Evolutionary conservation across 2,329 filamentous ascomycete species (phyloP).

Genomic region (Venturia pyrina): DNA sequence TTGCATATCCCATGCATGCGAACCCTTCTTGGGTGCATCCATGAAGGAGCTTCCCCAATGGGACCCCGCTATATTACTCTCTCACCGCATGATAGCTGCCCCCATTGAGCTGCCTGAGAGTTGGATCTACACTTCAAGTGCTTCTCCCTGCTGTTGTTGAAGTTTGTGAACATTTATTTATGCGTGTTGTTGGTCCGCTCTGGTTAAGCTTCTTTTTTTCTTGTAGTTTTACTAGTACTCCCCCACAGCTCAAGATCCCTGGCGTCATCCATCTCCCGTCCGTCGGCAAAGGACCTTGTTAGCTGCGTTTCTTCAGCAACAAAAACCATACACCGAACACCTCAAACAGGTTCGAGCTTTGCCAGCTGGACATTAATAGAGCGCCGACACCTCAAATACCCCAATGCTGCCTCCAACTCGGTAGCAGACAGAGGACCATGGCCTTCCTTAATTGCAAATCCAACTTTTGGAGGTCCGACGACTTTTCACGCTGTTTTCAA

Average conservation of each 20-base stretch:
- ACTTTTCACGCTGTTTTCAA: constrained; percentile 53
- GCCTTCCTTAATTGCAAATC: constrained; percentile 3
- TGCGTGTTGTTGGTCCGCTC: not conserved
- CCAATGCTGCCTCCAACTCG: not conserved
- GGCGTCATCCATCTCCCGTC: not conserved
- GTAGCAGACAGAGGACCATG: not conserved
- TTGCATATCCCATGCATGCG: not conserved
- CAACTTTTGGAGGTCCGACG: constrained; percentile 32
- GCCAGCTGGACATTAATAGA: not conserved
- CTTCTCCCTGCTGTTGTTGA: too few species aligned
- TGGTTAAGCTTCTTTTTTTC: too few species aligned
- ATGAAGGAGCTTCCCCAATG: not conserved
- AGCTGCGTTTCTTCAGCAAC: not conserved
- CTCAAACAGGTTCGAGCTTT: not conserved
- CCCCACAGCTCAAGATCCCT: not conserved
- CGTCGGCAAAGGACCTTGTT: not conserved
- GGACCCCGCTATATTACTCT: not conserved
- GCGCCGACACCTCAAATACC: not conserved
- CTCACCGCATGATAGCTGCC: not conserved
- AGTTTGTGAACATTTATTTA: too few species aligned
- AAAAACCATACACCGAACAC: not conserved
- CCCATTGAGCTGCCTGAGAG: not conserved
- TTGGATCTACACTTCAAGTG: not conserved
- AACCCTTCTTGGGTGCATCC: not conserved
- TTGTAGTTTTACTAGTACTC: not conserved